Base-by-base conservation (phyloP, 305 asterid species). In the Petunia hybrid region DNA sequence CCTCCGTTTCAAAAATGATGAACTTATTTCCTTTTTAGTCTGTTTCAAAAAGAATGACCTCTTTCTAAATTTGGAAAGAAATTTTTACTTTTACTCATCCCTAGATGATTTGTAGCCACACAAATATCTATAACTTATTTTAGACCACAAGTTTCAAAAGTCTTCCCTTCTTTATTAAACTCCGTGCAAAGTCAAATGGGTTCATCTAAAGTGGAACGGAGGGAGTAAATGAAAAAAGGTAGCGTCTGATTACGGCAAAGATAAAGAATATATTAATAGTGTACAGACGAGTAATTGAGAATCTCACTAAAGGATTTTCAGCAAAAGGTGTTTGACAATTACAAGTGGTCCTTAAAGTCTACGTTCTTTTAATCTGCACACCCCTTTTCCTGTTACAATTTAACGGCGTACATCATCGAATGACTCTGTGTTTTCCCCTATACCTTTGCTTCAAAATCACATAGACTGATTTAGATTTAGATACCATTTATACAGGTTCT, bases 261-360 rank as follows among this genome's bases (percentile, higher is more conserved):
- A 40, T 3, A 51, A 51, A 51, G 78, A 51, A 73, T 45, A 73
- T 42, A 73, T 51, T 51, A 13, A 35, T 8, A 51, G 63, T 73
- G 36, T 62, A 36, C 5, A 31, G 14, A 36, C 6, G 36, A 51
- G 51, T 51, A 51, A 51, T 35, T 12, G 61, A 46, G 77, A 13
- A 73, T 35, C 78, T 48, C n/a, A 71, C 14, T 13, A 71, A 71
- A 70, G 45, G 57, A 71, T 53, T 51, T 51, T 14, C 59, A 48
- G 65, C 65, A 8, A 36, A 57, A 56, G 68, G 42, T 67, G 31
- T 45, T 67, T 22, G 77, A 51, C 22, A 51, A 40, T 48, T 35
- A 12, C 8, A 65, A 66, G 39, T 65, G 46, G 16, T 71, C 41
- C 61, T 48, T 71, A 5, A 3, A 48, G 61, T 48, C 61, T 71